A percentile compares a stretch with the other conserved stretches of the same genome.
Evolutionary conservation across 257 asterid genomes (phyloP).

Genomic region (Solanum chilense): DNA sequence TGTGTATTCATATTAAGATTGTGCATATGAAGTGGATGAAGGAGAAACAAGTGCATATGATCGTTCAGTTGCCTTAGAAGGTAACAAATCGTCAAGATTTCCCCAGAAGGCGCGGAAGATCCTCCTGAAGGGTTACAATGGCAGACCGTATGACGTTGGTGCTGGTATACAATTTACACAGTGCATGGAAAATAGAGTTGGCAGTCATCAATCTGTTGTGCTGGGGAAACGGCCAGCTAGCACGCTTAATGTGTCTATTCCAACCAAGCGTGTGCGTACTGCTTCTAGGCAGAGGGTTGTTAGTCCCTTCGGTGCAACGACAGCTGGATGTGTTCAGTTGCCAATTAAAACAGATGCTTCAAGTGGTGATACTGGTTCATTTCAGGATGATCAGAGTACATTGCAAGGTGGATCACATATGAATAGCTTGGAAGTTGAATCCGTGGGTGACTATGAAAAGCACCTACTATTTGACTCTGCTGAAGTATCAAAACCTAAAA

Average conservation of each 20-base stretch:
- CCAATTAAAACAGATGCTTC: slow-evolving; percentile 83
- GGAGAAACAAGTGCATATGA: slow-evolving; percentile 69
- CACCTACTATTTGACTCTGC: slow-evolving; percentile 48
- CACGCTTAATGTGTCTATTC: slow-evolving; percentile 72
- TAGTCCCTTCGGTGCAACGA: slow-evolving; percentile 65
- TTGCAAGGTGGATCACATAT: slow-evolving; percentile 52
- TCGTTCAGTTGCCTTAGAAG: slow-evolving; percentile 41
- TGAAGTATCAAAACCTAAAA: slow-evolving; percentile 72
- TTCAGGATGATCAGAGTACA: slow-evolving; percentile 87
- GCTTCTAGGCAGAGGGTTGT: slow-evolving; percentile 69
- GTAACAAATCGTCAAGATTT: slow-evolving; percentile 44
- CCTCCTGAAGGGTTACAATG: slow-evolving; percentile 40
- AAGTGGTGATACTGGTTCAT: slow-evolving; percentile 89
- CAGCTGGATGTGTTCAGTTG: slow-evolving; percentile 50
- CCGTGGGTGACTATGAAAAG: slow-evolving; percentile 62
- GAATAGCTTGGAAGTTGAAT: slow-evolving; percentile 68
- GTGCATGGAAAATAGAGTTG: slow-evolving; percentile 44
- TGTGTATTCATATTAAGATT: slow-evolving; percentile 40
- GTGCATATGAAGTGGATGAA: slow-evolving; percentile 59
- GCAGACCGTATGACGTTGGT: slow-evolving; percentile 43
- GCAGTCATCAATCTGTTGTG: slow-evolving; percentile 38
- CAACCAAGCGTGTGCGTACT: slow-evolving; percentile 90
- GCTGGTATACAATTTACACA: slow-evolving; percentile 44
- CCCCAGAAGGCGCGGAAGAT: slow-evolving; percentile 62
- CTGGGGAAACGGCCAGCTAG: slow-evolving; percentile 62